phyloP scores from a whole-genome alignment of 441 rosid species.

The Brassica hybrid region DNA sequence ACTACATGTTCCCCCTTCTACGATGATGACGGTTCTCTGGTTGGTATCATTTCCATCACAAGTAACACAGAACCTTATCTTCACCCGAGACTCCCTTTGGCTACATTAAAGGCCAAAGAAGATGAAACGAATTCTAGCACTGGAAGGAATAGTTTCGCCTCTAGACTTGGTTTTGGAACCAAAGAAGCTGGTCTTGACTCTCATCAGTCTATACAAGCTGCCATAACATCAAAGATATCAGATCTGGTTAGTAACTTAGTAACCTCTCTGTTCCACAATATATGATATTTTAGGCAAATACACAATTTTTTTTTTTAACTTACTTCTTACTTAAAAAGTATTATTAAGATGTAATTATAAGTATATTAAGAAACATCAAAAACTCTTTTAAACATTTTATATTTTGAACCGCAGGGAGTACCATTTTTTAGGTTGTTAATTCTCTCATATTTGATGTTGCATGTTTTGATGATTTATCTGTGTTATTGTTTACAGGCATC shows the following conservation, averaged over 20 bases:
- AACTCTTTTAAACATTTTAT: too few relatives aligned
- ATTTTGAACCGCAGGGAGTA: too few relatives aligned
- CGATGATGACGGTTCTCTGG: conserved; percentile 73
- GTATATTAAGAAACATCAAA: too few relatives aligned
- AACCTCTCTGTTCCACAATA: too few relatives aligned
- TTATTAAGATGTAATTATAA: too few relatives aligned
- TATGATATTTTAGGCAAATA: not conserved
- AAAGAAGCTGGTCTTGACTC: conserved; percentile 68
- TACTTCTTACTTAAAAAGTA: too few relatives aligned
- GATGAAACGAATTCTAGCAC: conserved; percentile 52
- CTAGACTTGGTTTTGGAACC: conserved; percentile 41
- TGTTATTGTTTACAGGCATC: conserved; percentile 60
- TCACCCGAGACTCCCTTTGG: conserved; percentile 43
- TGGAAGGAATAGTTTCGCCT: conserved; percentile 48
- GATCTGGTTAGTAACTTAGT: conserved; percentile 66
- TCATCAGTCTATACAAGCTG: conserved; percentile 87
- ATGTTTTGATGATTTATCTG: conserved; percentile 35
- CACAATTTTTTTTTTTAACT: not conserved
- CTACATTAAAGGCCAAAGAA: conserved; percentile 48
- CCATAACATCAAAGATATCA: conserved; percentile 83
- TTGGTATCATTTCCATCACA: conserved; percentile 78
- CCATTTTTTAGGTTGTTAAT: conserved; percentile 21
- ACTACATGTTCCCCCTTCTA: conserved; percentile 74
- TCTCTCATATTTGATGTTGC: conserved; percentile 24
- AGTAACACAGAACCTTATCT: conserved; percentile 59